Evolutionary conservation across 139 green algal genomes (phyloP), one percentile per base, ranked within the genome.

Genomic region (Tetraselmis chui): DNA sequence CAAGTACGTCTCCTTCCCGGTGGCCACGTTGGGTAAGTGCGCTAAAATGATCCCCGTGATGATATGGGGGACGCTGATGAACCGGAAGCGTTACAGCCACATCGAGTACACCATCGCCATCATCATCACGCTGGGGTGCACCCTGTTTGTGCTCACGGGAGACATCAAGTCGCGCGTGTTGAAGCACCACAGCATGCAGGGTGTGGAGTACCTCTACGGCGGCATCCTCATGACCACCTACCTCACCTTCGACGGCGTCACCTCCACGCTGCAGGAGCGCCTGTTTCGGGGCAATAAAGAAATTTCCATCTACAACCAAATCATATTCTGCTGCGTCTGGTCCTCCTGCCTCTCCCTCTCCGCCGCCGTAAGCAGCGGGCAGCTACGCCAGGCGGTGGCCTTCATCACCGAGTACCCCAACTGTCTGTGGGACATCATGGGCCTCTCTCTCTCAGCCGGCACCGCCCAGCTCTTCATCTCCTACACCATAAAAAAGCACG

Each of bases 31-130:
- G 22, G 28, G 28, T 29, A 92, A 92, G 84, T 89, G 77, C 30
- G 89, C 87, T 1, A 92, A 92, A 81, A 90, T 90, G 86, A 90
- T 92, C 59, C 88, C 88, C 29, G 89, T 93, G 11, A 93, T 93
- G 89, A 79, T 89, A 1, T 89, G 86, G 86, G 86, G 86, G 28
- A 84, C 83, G 18, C 29, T 74, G 30, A 89, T 89, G 18, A 85
- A 89, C 85, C 76, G 77, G 28, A 87, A 88, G 84, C 74, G 67
- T 59, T 89, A 89, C 77, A 85, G 30, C 45, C 2, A 76, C 74
- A 59, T 30, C 31, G 86, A 89, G 29, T 89, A 89, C 76, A 23
- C 79, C 31, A 58, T 86, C 27, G 86, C 86, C 30, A 28, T 81
- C 23, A 28, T 80, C n/a, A 76, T 89, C 29, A 89, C 84, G 29